Conservation (phyloP, 371 early-diverging fungal genomes). For the Mortierella sp. region DNA sequence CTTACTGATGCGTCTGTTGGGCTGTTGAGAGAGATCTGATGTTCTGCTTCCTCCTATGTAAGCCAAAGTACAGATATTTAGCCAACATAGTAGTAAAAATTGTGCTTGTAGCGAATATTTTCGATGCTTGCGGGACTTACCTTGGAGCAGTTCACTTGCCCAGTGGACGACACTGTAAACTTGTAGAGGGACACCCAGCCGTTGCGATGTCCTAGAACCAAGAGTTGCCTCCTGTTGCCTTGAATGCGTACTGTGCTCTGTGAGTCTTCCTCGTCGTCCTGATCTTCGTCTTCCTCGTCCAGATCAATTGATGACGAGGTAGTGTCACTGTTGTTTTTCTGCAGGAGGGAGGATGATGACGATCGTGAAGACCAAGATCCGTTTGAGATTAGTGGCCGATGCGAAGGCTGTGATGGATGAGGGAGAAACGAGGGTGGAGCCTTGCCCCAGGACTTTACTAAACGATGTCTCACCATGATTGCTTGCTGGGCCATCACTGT, state of each 20-base stretch:
- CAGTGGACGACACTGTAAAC: slow-evolving; percentile 39
- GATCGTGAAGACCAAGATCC: slow-evolving; percentile 51
- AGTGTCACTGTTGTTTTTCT: slow-evolving; percentile 7
- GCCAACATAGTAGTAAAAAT: not conserved
- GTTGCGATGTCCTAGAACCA: slow-evolving; percentile 47
- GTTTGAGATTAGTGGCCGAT: slow-evolving; percentile 49
- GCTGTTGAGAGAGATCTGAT: slow-evolving; percentile 20
- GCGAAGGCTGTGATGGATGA: slow-evolving; percentile 12
- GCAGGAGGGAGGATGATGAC: slow-evolving; percentile 26
- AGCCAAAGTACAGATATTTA: not conserved
- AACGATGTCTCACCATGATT: slow-evolving; percentile 59
- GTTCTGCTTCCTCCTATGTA: slow-evolving; percentile 21
- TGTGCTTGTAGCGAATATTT: not conserved
- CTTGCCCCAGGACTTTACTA: slow-evolving; percentile 56
- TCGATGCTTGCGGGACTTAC: slow-evolving; percentile 4
- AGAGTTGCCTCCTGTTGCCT: slow-evolving; percentile 48
- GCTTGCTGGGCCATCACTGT: slow-evolving; percentile 54
- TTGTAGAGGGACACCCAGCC: slow-evolving; percentile 52
- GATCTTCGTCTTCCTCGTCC: slow-evolving; percentile 35
- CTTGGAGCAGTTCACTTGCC: slow-evolving; percentile 40
- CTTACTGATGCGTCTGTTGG: slow-evolving; percentile 21
- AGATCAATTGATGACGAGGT: slow-evolving; percentile 26
- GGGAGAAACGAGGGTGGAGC: slow-evolving; percentile 9
- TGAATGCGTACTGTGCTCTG: slow-evolving; percentile 20
- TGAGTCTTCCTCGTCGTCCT: slow-evolving; percentile 13